Base-by-base conservation (phyloP, 2,329 filamentous ascomycete species). In the Aspergillus fijiensis region DNA sequence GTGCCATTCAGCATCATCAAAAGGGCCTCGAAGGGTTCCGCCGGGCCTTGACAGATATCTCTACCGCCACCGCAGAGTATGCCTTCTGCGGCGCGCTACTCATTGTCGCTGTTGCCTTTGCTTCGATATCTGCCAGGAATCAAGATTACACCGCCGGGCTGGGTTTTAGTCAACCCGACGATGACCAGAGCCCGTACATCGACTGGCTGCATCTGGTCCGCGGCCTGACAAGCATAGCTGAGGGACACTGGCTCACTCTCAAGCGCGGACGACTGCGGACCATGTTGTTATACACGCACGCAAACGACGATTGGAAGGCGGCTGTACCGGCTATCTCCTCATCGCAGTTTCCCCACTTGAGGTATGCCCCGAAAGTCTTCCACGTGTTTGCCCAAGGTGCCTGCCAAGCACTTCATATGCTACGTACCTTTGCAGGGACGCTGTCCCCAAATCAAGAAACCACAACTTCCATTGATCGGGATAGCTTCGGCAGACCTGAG, bases 1-100 rank as follows among this genome's bases (percentile, higher is more conserved):
- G 29, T 10, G 27, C 69, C 10, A 52, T 68, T 19, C 60, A 63
- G 48, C 66, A 70, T 45, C 64, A 70, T 53, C 68, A 70, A 50
- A 54, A 35, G 31, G 67, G 68, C 1, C 54, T 69, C 5, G 21
- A 57, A 21, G 64, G 63, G 1, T 60, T 68, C 19, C 58, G 65
- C 7, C 58, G 64, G 33, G 62, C 51, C 21, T 49, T 70, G 11
- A 27, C 51, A 1, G 49, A 55, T 11, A 48, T 59, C 6, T 58
- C 55, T 3, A 51, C 58, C 0, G 29, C 61, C 12, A 63, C 61
- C 6, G 60, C 57, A 7, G 63, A 68, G 45, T 19, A 45, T 3
- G 49, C 67, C 3, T 58, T 65, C 19, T 57, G 58, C 5, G 68
- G 66, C 1, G 64, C 68, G 2, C 49, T 69, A 33, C 33, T 68